Conservation (phyloP, 768 basidiomycete species). For the Hericium alpestre region DNA sequence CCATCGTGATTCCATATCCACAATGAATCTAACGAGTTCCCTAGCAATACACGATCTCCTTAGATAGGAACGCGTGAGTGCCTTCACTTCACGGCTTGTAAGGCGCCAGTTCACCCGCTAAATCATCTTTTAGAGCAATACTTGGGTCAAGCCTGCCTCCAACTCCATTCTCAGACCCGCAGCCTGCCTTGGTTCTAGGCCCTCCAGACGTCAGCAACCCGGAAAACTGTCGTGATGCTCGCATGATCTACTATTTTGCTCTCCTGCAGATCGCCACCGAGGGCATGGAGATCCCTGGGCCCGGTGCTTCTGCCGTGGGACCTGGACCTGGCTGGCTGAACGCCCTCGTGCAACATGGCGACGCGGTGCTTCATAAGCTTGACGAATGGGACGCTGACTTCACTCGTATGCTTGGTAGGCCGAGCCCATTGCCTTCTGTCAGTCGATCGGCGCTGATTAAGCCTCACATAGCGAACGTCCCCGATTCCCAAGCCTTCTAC, state of each 20-base stretch:
- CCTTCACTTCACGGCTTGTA: no score
- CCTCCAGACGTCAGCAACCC: not conserved
- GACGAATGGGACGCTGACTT: not conserved
- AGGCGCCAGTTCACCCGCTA: not conserved
- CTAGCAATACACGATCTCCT: not conserved
- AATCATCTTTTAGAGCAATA: not conserved
- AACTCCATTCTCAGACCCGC: not conserved
- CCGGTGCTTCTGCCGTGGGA: not conserved
- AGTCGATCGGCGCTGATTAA: not conserved
- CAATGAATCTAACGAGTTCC: not conserved
- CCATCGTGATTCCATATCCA: not conserved
- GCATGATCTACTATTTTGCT: not conserved
- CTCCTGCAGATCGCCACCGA: not conserved
- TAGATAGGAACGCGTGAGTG: not conserved
- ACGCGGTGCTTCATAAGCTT: not conserved
- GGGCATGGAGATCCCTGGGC: not conserved
- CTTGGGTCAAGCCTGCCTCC: not conserved
- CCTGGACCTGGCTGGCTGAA: not conserved
- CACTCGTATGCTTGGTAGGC: not conserved
- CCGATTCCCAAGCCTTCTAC: not conserved
- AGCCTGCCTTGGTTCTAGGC: not conserved
- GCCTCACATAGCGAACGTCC: not conserved
- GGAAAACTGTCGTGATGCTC: not conserved
- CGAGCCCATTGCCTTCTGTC: not conserved
- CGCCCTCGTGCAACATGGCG: not conserved